Percentiles rank a stretch among this genome's conserved stretches.
Evolutionary conservation across 352 stramenopile species (phyloP).

Genomic region (Globisporangium irregulare): DNA sequence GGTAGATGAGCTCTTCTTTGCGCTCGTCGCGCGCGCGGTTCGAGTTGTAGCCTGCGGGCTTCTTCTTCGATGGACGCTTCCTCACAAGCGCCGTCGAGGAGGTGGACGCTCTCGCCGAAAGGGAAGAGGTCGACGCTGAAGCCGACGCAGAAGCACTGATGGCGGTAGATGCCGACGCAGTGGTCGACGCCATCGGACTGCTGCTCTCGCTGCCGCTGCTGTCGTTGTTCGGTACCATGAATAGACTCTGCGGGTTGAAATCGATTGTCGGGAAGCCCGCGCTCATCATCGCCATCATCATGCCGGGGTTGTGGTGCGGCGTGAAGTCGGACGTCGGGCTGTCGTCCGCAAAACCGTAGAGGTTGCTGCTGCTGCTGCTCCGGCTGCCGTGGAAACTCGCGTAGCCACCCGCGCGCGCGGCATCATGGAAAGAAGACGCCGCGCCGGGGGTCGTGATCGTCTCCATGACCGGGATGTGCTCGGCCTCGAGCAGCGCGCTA

Average conservation of each 20-base stretch:
- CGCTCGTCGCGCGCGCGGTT: conserved; percentile 55
- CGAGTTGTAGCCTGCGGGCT: conserved; percentile 40
- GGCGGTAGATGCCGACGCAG: not conserved
- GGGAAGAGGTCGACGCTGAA: conserved; percentile 13
- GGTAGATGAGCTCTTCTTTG: conserved; percentile 68
- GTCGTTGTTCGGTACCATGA: conserved; percentile 9
- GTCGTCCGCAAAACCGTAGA: not conserved
- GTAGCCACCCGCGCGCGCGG: not conserved
- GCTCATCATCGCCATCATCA: conserved; percentile 22
- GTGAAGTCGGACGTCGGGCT: conserved; percentile 7
- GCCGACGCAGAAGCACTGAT: not conserved
- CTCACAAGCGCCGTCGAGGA: conserved; percentile 20
- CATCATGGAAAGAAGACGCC: conserved; percentile 6
- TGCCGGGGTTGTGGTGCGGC: conserved; percentile 17
- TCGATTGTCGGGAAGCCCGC: conserved; percentile 17
- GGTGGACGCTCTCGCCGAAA: conserved; percentile 18
- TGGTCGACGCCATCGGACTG: not conserved
- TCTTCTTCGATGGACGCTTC: conserved; percentile 36
- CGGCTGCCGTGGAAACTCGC: not conserved
- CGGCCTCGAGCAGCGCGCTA: conserved; percentile 13
- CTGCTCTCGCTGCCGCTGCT: conserved; percentile 8
- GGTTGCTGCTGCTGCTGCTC: not conserved
- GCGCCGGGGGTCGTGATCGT: conserved; percentile 2
- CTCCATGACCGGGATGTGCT: conserved; percentile 14
- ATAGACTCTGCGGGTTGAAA: conserved; percentile 16